Percentiles rank a stretch among this genome's conserved stretches.
Evolutionary conservation across 331 rosid species (phyloP).

Genomic region (Saraca asoca): DNA sequence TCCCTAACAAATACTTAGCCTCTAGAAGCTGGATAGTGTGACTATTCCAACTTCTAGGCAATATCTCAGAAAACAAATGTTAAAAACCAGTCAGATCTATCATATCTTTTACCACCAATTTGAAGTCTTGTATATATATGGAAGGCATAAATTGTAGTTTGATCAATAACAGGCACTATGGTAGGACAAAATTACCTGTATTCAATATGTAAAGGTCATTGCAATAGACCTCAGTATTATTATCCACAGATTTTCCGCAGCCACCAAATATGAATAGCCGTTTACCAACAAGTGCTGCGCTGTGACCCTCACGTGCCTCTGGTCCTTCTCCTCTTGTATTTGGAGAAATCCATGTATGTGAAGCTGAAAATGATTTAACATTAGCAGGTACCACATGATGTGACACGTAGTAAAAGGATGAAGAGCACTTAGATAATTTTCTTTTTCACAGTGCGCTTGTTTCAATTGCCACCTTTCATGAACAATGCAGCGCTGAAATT

Average conservation of each 20-base stretch:
- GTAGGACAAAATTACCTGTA: constrained; percentile 59
- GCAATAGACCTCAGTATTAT: constrained; percentile 67
- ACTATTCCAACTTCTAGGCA: constrained; percentile 19
- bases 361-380: constrained; percentile 50
- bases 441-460: constrained; percentile 2
- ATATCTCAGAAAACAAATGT: constrained; percentile 12
- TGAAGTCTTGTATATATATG: neutral
- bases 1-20: neutral
- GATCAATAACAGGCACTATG: constrained; percentile 20
- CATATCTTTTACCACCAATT: neutral
- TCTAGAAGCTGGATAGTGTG: neutral
- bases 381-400: constrained; percentile 5
- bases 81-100: constrained; percentile 4
- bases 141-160: constrained; percentile 3
- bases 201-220: constrained; percentile 92
- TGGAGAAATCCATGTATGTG: constrained; percentile 82
- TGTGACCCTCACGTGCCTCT: constrained; percentile 95
- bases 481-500: neutral
- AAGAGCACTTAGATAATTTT: constrained; percentile 18
- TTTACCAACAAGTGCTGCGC: constrained; percentile 83
- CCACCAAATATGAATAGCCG: constrained; percentile 91
- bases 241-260: constrained; percentile 75
- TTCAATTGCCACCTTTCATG: neutral
- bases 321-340: constrained; percentile 87
- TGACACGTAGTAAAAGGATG: neutral